Percentiles rank a stretch among this genome's conserved stretches.
Evolutionary conservation across 306 rosid species (phyloP).

Genomic region (apple (Malus domestica)): DNA sequence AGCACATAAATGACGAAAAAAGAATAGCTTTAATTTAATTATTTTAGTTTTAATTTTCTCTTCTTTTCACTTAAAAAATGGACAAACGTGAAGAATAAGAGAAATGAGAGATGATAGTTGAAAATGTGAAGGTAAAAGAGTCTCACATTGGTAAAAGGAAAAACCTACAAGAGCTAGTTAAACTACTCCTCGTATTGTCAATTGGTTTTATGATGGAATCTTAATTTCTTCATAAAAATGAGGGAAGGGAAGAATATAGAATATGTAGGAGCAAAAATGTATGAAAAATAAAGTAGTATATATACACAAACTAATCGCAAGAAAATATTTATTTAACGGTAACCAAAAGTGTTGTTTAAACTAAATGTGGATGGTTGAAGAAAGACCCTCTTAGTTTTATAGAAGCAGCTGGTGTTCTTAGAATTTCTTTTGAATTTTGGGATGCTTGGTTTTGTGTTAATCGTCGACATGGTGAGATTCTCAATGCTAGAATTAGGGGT

Average conservation of each 20-base stretch:
- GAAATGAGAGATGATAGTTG: not conserved
- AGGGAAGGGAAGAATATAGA: not conserved
- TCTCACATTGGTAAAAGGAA: no score
- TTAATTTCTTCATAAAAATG: no score
- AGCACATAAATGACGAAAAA: no score
- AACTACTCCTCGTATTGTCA: no score
- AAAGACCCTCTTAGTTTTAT: no score
- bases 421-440: not conserved
- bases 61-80: not conserved
- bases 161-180: no score
- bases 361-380: not conserved
- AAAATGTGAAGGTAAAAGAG: not conserved
- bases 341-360: no score
- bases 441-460: not conserved
- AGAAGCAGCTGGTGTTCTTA: not conserved
- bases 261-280: not conserved
- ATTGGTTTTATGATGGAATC: no score
- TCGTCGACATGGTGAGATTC: not conserved
- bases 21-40: no score
- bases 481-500: not conserved
- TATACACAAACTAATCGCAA: not conserved
- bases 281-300: not conserved
- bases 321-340: not conserved
- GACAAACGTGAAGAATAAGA: not conserved
- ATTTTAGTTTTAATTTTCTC: not conserved